Evolutionary conservation across 164 flowering plant genomes (phyloP).

Genomic region (Chimonanthus salicifolius): DNA sequence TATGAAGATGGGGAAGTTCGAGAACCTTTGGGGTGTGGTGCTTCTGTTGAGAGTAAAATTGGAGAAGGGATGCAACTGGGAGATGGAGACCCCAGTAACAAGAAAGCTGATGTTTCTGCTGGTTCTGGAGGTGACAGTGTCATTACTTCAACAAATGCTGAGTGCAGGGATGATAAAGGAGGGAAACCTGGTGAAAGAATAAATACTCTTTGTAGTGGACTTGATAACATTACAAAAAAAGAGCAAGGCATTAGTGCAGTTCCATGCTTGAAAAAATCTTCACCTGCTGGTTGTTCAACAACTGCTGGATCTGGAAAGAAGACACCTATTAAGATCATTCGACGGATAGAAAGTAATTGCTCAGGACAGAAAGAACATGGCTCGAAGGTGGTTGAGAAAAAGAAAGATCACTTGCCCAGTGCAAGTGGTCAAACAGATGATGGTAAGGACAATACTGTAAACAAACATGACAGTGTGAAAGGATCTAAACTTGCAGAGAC

Average conservation of each 20-base stretch:
- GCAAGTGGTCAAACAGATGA: slow-evolving; percentile 10
- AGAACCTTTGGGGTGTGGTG: slow-evolving; percentile 22
- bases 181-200: neutral
- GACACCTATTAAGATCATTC: slow-evolving; percentile 5
- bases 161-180: neutral
- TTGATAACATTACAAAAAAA: slow-evolving; percentile 12
- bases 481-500: slow-evolving; percentile 13
- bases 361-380: slow-evolving; percentile 16
- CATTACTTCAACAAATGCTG: neutral
- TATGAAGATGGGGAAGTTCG: slow-evolving; percentile 71
- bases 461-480: slow-evolving; percentile 17
- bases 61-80: slow-evolving; percentile 10
- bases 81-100: slow-evolving; percentile 12
- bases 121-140: neutral
- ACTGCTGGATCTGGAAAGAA: slow-evolving; percentile 11
- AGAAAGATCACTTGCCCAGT: slow-evolving; percentile 15
- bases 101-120: neutral
- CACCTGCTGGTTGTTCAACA: slow-evolving; percentile 6
- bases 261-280: slow-evolving; percentile 18
- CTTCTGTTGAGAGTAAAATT: slow-evolving; percentile 10
- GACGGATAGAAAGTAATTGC: slow-evolving; percentile 12
- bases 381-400: slow-evolving; percentile 8
- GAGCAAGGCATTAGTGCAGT: slow-evolving; percentile 9
- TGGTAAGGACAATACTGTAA: slow-evolving; percentile 6
- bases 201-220: slow-evolving; percentile 8